Evolutionary conservation across 208 protist genomes (phyloP).

Genomic region (Balamuthia mandrillaris): DNA sequence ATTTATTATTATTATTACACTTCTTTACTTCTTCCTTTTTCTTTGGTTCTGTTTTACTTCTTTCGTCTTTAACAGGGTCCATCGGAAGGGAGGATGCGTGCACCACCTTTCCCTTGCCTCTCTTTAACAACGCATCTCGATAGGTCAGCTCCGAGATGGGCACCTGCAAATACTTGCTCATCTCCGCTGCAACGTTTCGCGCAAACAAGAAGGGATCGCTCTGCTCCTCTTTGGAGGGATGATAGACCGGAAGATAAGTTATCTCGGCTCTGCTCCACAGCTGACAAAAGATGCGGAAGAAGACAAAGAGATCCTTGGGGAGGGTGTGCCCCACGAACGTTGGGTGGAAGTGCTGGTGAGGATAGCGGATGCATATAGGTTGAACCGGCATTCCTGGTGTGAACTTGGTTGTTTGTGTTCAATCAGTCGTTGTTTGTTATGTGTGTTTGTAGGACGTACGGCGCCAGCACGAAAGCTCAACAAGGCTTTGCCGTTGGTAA

Average conservation of each 20-base stretch:
- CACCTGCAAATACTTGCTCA: no score
- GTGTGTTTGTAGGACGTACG: neutral
- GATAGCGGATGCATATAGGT: neutral
- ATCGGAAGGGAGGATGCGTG: no score
- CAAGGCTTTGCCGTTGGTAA: constrained; percentile 1
- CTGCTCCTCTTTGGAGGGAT: constrained; percentile 79
- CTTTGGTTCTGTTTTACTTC: no score
- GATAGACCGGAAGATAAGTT: constrained; percentile 79
- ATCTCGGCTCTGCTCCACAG: constrained; percentile 80
- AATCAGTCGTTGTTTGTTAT: no score
- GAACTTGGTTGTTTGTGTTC: no score
- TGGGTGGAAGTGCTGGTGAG: constrained; percentile 4
- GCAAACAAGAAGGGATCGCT: constrained; percentile 75
- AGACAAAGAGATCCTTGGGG: neutral
- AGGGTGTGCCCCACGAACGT: neutral
- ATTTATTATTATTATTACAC: no score
- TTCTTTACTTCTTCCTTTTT: no score
- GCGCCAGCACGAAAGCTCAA: neutral
- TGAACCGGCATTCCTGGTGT: constrained; percentile 3
- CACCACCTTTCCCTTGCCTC: no score
- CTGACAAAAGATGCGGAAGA: constrained; percentile 65
- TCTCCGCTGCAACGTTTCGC: no score
- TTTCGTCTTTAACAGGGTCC: no score
- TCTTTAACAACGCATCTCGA: no score
- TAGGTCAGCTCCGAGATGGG: no score